Evolutionary conservation across 2,329 filamentous ascomycete species (phyloP).

Genomic region (Coniochaeta hoffmannii): DNA sequence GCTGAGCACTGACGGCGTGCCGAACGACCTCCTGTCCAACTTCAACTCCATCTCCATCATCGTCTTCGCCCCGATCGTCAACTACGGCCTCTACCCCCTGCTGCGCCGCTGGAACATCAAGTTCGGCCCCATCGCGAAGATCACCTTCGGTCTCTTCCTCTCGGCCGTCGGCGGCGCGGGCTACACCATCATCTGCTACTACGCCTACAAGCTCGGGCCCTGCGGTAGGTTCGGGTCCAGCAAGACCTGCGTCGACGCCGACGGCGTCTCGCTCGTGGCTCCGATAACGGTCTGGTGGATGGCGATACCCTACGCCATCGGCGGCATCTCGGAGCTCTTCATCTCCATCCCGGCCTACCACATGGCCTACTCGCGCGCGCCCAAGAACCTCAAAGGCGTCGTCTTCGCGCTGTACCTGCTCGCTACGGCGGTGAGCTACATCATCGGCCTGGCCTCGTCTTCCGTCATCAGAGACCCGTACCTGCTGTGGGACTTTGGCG

Average conservation of each 20-base stretch:
- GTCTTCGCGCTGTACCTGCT: conserved; percentile 43
- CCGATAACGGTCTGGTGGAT: conserved; percentile 49
- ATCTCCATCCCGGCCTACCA: conserved; percentile 42
- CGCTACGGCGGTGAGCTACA: conserved; percentile 36
- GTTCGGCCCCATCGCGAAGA: conserved; percentile 39
- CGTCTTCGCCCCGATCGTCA: conserved; percentile 35
- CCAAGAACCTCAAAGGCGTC: conserved; percentile 43
- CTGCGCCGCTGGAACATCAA: conserved; percentile 32
- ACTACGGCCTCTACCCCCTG: conserved; percentile 37
- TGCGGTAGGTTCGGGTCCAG: conserved; percentile 32
- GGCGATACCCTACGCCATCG: conserved; percentile 41
- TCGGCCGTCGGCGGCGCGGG: conserved; percentile 38
- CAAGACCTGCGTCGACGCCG: conserved; percentile 24
- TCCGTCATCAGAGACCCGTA: conserved; percentile 38
- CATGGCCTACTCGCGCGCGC: conserved; percentile 43
- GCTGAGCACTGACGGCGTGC: conserved; percentile 39
- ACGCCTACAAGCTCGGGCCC: conserved; percentile 32
- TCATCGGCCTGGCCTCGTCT: conserved; percentile 35
- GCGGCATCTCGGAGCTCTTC: conserved; percentile 45
- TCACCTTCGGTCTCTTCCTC: conserved; percentile 42
- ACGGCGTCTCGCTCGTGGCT: conserved; percentile 20
- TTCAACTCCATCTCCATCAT: conserved; percentile 44
- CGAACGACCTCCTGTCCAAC: conserved; percentile 41
- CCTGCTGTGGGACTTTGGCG: conserved; percentile 42
- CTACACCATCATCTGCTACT: conserved; percentile 32